Evolutionary conservation across 2,329 filamentous ascomycete species (phyloP), one percentile per base, ranked within the genome.

Genomic region (Emmonsia crescens): DNA sequence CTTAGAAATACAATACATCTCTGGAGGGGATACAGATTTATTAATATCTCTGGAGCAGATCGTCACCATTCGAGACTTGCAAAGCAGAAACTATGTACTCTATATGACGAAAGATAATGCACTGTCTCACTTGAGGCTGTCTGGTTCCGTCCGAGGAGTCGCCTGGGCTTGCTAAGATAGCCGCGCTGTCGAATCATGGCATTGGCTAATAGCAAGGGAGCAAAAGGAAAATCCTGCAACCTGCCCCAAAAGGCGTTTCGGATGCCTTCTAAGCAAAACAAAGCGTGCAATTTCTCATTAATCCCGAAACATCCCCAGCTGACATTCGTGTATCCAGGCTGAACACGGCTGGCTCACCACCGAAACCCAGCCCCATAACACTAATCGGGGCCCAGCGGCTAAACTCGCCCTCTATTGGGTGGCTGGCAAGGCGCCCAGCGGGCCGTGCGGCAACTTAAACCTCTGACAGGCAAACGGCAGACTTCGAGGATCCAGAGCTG

Each of bases 381-480:
- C n/a, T n/a, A n/a, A 60, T 8, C n/a, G n/a, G 29, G 52, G 10
- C 14, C 14, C 24, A 40, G 55, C 55, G 55, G 55, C 55, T 57
- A 57, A 57, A n/a, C 14, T 44, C 38, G 16, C 21, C 6, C 24
- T 42, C 38, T 31, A 57, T 57, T 57, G 55, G 55, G 27, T 40
- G 5, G 38, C 40, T 14, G 21, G 16, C 16, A 19, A 31, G 16
- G 38, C 16, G 8, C 55, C 19, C 38, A 44, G 38, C 55, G 55
- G 55, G 55, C 55, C 55, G 55, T 57, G 55, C 55, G 55, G 55
- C 27, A 57, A 57, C 55, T 57, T 57, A 57, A 57, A 57, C 31
- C 55, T 12, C 36, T 57, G 38, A 57, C 36, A 38, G n/a, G 33
- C 29, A 10, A 29, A 14, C 12, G 12, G 1, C 21, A 14, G 10